Conservation (phyloP, 2,329 filamentous ascomycete species). For the Diaporthe vaccinii region DNA sequence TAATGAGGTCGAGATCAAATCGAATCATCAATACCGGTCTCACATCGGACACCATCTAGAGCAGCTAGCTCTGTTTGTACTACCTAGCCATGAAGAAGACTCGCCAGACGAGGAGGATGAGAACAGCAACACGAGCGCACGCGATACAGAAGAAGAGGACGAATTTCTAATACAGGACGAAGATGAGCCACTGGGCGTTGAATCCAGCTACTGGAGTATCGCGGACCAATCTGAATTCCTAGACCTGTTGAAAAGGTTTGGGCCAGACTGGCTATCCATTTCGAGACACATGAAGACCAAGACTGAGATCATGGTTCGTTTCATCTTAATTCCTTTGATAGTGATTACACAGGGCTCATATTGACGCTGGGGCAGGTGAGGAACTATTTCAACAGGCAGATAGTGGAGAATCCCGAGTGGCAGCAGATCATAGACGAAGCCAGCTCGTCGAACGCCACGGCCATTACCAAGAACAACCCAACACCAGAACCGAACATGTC, state of each 20-base stretch:
- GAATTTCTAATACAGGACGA: neutral
- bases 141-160: neutral
- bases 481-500: too few species aligned
- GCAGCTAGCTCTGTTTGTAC: neutral
- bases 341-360: neutral
- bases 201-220: constrained; percentile 88
- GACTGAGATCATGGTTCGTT: constrained; percentile 82
- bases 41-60: constrained; percentile 21
- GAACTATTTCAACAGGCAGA: constrained; percentile 76
- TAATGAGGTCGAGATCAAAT: neutral
- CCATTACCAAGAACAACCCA: too few species aligned
- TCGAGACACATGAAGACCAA: constrained; percentile 85
- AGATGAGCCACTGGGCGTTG: neutral
- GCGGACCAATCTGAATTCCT: constrained; percentile 84
- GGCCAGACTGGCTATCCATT: constrained; percentile 83
- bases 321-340: neutral
- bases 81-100: neutral
- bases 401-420: constrained; percentile 69
- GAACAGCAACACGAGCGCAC: neutral
- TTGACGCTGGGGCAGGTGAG: constrained; percentile 66
- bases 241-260: constrained; percentile 78
- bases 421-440: constrained; percentile 71
- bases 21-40: constrained; percentile 11
- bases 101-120: neutral
- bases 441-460: neutral